Base-by-base conservation (phyloP, 202 grass and related monocot genomes). In the Zoysia matrella region DNA sequence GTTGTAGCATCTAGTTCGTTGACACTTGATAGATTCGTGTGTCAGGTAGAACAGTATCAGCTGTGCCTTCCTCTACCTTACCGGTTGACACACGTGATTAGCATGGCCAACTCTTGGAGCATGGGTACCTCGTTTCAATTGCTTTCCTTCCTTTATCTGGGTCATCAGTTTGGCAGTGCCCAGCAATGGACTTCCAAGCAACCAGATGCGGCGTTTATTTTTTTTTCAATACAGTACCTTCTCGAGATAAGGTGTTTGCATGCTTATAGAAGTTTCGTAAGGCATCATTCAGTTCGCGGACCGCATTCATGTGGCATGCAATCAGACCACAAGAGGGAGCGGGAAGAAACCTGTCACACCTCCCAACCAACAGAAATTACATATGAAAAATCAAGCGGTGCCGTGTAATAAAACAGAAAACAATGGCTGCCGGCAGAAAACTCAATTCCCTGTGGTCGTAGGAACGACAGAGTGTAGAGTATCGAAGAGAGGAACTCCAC, bases 281-380 rank as follows among this genome's bases (percentile, higher is more conserved):
- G 40, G 60, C 7, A 3, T 8, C 12, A 44, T 48, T 52, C 14
- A 1, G 55, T 81, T 62, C 40, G 54, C 53, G 41, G 54, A 75
- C 63, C 16, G 53, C 71, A 80, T 55, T 76, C 72, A 71, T 86
- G 55, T 55, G 71, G 71, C 84, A 49, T 60, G 84, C 71, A 70
- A 39, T 60, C 60, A 8, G 60, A 4, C 60, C 60, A 62, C 22
- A 36, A 36, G 58, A 60, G 75, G 3, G 62, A 36, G 36, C 2
- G 39, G 77, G 77, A 81, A 75, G 84, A 44, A 75, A 86, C 61
- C 84, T 74, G 53, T 80, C 77, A 69, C 71, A 54, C 46, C 64
- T 16, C 64, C 71, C 78, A 70, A 69, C 71, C n/a, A 47, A 75
- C 47, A 11, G 63, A 47, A 75, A 86, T 75, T 74, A 80, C 22